These are phyloP conservation scores for Fusarium tricinctum DNA, from an alignment of 2,329 filamentous ascomycete species.

Conservation along the genomic window DNA sequence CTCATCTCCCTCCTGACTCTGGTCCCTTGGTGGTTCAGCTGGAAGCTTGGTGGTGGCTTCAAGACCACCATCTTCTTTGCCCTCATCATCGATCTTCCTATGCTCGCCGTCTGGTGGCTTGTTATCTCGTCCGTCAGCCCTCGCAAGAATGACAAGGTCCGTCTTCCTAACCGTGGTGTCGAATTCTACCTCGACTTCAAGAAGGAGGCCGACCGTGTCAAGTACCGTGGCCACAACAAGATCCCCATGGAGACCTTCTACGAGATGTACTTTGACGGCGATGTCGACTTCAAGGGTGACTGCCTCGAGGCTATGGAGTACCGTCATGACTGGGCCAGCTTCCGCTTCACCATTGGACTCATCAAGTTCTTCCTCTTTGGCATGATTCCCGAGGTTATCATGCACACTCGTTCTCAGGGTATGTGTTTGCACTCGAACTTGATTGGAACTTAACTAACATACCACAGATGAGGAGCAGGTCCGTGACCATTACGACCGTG, in stretches of 20 bases:
- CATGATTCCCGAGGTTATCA: conserved; percentile 90
- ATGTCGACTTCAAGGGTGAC: conserved; percentile 96
- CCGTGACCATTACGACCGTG: conserved; percentile 96
- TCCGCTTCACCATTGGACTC: conserved; percentile 87
- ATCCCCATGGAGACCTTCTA: conserved; percentile 95
- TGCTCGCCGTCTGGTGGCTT: conserved; percentile 87
- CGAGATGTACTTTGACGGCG: conserved; percentile 96
- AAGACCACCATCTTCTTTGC: conserved; percentile 91
- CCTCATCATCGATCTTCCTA: conserved; percentile 81
- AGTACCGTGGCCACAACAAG: conserved; percentile 83
- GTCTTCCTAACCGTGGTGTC: conserved; percentile 85
- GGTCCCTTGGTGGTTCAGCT: conserved; percentile 84
- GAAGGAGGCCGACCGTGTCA: conserved; percentile 69
- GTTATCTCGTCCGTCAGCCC: conserved; percentile 84
- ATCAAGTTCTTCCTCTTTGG: conserved; percentile 90
- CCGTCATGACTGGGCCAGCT: conserved; percentile 96
- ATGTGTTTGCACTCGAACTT: conserved; percentile 7
- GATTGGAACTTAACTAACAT: conserved; percentile 22
- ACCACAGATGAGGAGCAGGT: conserved; percentile 87
- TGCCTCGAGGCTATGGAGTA: conserved; percentile 90
- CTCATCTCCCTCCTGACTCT: conserved; percentile 78
- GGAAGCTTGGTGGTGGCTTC: conserved; percentile 88
- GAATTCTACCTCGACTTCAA: conserved; percentile 93
- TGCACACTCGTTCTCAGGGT: conserved; percentile 91
- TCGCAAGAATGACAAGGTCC: conserved; percentile 93